A percentile compares a stretch with the other conserved stretches of the same genome.
Conservation (phyloP, 495 filamentous ascomycete genomes). For the Copromyces sp. region DNA sequence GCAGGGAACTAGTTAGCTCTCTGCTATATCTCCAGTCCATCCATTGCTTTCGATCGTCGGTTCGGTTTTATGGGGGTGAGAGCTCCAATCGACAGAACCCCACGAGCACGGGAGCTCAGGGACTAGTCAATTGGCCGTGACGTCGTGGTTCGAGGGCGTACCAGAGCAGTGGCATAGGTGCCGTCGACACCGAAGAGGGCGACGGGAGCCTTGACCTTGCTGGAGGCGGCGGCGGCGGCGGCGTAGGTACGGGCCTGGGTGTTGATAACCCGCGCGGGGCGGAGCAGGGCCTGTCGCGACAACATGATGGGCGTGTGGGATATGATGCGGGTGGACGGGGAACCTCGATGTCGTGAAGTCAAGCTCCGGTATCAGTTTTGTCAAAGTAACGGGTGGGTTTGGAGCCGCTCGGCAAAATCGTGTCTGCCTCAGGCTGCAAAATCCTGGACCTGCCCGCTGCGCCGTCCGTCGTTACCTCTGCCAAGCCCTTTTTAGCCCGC, state of each 20-base stretch:
- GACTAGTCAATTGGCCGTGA: slow-evolving; percentile 8
- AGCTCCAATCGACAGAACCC: neutral
- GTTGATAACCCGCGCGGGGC: slow-evolving; percentile 37
- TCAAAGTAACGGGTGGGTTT: slow-evolving; percentile 20
- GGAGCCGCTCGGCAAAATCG: slow-evolving; percentile 22
- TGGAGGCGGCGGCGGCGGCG: slow-evolving; percentile 41
- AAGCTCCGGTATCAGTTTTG: slow-evolving; percentile 23
- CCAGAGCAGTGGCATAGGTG: slow-evolving; percentile 95
- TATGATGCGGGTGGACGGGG: slow-evolving; percentile 20
- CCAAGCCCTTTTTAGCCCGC: neutral
- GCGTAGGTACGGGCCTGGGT: slow-evolving; percentile 60
- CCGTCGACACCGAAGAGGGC: slow-evolving; percentile 92
- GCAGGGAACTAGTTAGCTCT: slow-evolving; percentile 17
- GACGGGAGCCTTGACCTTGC: slow-evolving; percentile 72
- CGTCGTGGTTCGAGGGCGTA: slow-evolving; percentile 38
- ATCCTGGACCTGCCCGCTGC: neutral
- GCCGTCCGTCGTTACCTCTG: neutral
- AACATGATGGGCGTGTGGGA: slow-evolving; percentile 44
- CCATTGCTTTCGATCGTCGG: neutral
- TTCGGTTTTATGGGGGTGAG: neutral
- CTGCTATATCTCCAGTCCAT: neutral
- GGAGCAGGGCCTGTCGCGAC: slow-evolving; percentile 50
- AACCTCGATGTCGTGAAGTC: slow-evolving; percentile 26
- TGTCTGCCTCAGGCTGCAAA: slow-evolving; percentile 22
- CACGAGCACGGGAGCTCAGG: neutral